Base-by-base conservation (phyloP, 2,329 filamentous ascomycete species). In the Periconia sp. region DNA sequence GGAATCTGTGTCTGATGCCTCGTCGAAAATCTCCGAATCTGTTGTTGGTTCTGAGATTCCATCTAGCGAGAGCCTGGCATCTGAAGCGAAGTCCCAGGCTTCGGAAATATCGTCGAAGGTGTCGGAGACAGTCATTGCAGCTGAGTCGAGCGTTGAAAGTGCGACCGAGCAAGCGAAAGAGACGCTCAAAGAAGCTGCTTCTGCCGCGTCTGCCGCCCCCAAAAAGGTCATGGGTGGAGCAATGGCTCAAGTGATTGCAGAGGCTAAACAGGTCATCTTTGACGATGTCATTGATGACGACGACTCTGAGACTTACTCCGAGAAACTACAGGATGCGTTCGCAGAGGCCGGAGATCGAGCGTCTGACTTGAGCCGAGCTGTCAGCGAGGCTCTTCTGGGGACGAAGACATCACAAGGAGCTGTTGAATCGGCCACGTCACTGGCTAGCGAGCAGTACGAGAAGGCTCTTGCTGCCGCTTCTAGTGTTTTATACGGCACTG, bases 401-500 rank as follows among this genome's bases (percentile, higher is more conserved):
- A 66, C 74, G 11, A 66, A 74, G 1, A 74, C 63, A 36, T 73
- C 74, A 2, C 71, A 78, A 51, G 76, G 76, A 5, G 67, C 63
- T 16, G 73, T 74, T 4, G 78, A 79, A 47, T 77, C 75, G 30
- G 71, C 76, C 6, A 78, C 75, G 2, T 81, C 78, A 33, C 54
- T 83, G 22, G 81, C 80, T 22, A 76, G 72, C 33, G 80, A 80
- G 36, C 77, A 82, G 50, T 84, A 83, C 50, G 73, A 76, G 12
- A 78, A 74, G 46, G 82, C 81, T 13, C 59, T 84, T 19, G 71
- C 74, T 24, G 82, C 81, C 31, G 82, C 82, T 0, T 83, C 80
- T 38, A 77, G 71, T 39, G 78, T 74, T 5, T 58, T 85, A 0
- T 82, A 82, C 51, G 80, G 80, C 11, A 75, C 72, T 9, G 54